phyloP scores from a whole-genome alignment of 345 rosid species.

The Eucalyptus shirleyi region DNA sequence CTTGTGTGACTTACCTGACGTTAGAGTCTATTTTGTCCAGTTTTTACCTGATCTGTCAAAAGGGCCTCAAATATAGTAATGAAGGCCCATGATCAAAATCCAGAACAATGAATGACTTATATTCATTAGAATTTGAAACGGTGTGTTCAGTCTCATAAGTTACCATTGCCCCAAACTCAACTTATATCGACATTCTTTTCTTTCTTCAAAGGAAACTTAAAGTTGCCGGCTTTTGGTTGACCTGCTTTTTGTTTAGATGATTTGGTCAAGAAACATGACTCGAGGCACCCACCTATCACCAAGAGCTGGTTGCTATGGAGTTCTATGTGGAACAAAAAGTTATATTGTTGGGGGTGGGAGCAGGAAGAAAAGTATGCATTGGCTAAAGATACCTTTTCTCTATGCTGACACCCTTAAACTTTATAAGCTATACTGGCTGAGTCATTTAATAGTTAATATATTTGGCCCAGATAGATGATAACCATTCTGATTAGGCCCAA shows the following conservation, averaged over 20 bases:
- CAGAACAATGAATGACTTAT: constrained; percentile 71
- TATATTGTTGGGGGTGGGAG: no score
- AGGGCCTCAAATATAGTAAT: not conserved
- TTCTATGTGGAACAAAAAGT: no score
- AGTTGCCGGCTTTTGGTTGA: not conserved
- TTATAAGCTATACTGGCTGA: no score
- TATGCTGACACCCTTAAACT: not conserved
- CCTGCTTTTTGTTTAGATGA: constrained; percentile 38
- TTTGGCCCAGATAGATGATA: not conserved
- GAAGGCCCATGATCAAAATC: constrained; percentile 41
- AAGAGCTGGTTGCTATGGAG: no score
- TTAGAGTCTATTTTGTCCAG: not conserved
- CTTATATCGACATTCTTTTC: not conserved
- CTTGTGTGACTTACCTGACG: not conserved
- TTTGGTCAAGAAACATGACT: constrained; percentile 88
- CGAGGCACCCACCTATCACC: not conserved
- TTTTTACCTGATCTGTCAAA: not conserved
- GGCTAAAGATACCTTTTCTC: not conserved
- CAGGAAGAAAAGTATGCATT: constrained; percentile 1
- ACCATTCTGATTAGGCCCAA: not conserved
- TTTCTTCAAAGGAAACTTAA: not conserved
- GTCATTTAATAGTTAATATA: no score
- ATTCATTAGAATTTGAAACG: constrained; percentile 91
- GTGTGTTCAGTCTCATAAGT: constrained; percentile 11
- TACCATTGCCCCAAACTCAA: not conserved